These are phyloP conservation scores for Hypericum perforatum DNA, from an alignment of 345 rosid genomes.

Conservation along the genomic window DNA sequence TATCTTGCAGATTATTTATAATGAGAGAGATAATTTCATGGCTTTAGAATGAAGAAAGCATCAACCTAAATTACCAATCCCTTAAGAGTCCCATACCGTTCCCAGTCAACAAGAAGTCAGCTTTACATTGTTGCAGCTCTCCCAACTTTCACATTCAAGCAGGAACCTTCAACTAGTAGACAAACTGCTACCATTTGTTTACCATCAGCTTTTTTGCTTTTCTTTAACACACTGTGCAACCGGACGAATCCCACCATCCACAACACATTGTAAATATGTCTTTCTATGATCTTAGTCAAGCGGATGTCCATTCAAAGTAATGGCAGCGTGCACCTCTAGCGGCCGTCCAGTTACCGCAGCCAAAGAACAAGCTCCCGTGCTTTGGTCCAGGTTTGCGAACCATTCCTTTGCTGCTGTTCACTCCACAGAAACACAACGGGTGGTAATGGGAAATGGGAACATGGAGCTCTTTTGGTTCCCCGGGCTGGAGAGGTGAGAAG, in stretches of 20 bases:
- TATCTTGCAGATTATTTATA: constrained; percentile 19
- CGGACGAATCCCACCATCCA: constrained; percentile 3
- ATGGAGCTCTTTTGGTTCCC: constrained; percentile 12
- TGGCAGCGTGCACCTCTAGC: constrained; percentile 23
- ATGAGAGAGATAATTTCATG: not conserved
- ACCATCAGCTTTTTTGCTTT: not conserved
- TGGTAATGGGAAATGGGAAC: constrained; percentile 19
- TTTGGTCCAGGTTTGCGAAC: constrained; percentile 30
- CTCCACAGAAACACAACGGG: constrained; percentile 34
- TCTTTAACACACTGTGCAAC: constrained; percentile 10
- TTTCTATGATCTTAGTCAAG: constrained; percentile 14
- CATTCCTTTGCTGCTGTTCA: constrained; percentile 26
- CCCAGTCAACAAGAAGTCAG: constrained; percentile 26
- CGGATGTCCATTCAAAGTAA: constrained; percentile 33
- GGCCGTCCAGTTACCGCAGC: constrained; percentile 41
- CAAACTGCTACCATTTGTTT: constrained; percentile 9
- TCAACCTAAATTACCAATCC: constrained; percentile 16
- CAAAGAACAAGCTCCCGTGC: constrained; percentile 29
- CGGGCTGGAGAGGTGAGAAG: constrained; percentile 12
- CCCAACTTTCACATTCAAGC: not conserved
- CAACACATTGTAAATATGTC: constrained; percentile 2
- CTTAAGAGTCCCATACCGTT: constrained; percentile 10
- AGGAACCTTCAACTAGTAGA: constrained; percentile 14
- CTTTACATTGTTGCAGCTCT: constrained; percentile 15
- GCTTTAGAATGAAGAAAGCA: constrained; percentile 9